phyloP scores from a whole-genome alignment of 768 basidiomycete genomes.

The Termitomyces sp. region DNA sequence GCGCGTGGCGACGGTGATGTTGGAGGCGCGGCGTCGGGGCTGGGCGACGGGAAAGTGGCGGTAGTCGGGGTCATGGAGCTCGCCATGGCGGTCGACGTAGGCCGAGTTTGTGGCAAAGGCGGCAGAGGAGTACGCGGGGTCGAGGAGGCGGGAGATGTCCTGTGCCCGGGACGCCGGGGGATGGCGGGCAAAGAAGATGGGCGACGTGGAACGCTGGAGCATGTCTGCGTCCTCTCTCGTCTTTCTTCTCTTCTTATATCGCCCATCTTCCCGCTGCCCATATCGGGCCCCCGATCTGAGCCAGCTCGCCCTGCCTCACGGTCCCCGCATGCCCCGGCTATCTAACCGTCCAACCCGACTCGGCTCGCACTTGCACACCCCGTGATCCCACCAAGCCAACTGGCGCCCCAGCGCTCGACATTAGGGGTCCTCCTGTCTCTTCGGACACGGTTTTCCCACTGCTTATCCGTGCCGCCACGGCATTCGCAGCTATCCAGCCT shows the following conservation, averaged over 20 bases:
- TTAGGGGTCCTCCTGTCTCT: too few relatives aligned
- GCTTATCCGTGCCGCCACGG: too few relatives aligned
- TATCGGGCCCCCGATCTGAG: constrained; percentile 1
- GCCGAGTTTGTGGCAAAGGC: constrained; percentile 25
- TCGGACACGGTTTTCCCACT: too few relatives aligned
- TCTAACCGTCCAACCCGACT: neutral
- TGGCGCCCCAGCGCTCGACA: too few relatives aligned
- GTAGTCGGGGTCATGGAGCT: constrained; percentile 65
- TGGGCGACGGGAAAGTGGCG: constrained; percentile 47
- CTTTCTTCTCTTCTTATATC: constrained; percentile 2
- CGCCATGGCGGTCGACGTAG: constrained; percentile 56
- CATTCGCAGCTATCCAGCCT: too few relatives aligned
- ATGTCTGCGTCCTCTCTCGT: neutral
- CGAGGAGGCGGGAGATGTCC: constrained; percentile 59
- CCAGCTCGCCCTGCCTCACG: constrained; percentile 11
- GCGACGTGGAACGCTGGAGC: constrained; percentile 10
- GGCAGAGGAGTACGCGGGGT: constrained; percentile 49
- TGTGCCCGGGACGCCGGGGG: constrained; percentile 16
- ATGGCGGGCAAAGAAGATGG: constrained; percentile 8
- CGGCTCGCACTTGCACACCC: neutral
- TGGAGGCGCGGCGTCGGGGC: constrained; percentile 13
- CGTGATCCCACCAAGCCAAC: too few relatives aligned
- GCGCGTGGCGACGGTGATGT: constrained; percentile 9
- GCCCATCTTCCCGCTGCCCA: constrained; percentile 5
- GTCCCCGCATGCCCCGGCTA: constrained; percentile 7